Conservation (phyloP, 139 green algal species). For the Tetraselmis striata region DNA sequence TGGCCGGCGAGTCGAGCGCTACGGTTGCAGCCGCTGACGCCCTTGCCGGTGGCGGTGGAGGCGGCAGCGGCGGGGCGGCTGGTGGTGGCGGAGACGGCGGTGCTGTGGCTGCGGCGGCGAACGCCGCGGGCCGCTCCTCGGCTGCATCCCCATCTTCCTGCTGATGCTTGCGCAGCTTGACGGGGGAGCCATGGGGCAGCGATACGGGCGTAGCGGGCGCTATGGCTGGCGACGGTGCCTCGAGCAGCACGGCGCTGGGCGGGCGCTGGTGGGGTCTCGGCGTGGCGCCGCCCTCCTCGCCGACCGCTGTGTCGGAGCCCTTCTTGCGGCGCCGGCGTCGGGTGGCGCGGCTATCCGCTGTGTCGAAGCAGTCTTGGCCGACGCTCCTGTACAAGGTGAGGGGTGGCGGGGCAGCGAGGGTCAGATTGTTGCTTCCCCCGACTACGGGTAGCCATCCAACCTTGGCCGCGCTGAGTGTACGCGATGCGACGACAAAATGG, state of each 20-base stretch:
- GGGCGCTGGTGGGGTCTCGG: background rate
- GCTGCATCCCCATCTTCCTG: too few relatives aligned
- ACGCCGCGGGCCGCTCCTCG: background rate
- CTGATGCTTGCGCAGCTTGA: background rate
- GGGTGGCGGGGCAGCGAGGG: too few relatives aligned
- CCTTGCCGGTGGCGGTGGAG: too few relatives aligned
- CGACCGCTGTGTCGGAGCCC: background rate
- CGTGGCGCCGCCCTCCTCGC: too few relatives aligned
- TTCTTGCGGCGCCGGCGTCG: background rate
- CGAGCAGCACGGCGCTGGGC: background rate
- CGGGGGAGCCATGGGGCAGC: background rate
- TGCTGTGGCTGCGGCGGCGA: background rate
- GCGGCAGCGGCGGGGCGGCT: background rate
- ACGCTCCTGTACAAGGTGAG: too few relatives aligned
- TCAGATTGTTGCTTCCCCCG: too few relatives aligned
- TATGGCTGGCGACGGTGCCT: background rate
- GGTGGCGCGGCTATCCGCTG: background rate
- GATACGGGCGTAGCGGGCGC: background rate
- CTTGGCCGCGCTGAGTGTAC: too few relatives aligned
- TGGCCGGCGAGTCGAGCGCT: too few relatives aligned
- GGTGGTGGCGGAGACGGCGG: background rate
- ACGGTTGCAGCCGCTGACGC: too few relatives aligned
- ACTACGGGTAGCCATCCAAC: too few relatives aligned
- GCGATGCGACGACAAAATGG: too few relatives aligned
- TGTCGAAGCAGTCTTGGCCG: too few relatives aligned